Percentiles rank a stretch among this genome's conserved stretches.
Evolutionary conservation across 306 rosid genomes (phyloP).

Genomic region (Pterocarpus macrocarpus): DNA sequence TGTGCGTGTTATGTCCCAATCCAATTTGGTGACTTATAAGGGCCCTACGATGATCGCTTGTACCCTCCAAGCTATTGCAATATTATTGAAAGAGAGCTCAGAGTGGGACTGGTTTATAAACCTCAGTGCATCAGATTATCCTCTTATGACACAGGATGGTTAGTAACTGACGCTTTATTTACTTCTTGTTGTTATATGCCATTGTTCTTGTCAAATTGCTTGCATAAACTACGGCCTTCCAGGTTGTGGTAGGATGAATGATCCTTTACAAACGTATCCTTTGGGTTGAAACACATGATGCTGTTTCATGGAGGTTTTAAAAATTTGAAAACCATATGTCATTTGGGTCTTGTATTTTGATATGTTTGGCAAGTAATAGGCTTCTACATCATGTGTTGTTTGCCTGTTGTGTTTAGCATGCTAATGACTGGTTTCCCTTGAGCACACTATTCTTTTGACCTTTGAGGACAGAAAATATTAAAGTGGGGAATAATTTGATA

Average conservation of each 20-base stretch:
- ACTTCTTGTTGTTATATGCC: slow-evolving; percentile 33
- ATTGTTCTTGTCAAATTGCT: slow-evolving; percentile 25
- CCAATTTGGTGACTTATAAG: slow-evolving; percentile 94
- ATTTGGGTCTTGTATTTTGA: background rate
- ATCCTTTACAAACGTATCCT: slow-evolving; percentile 7
- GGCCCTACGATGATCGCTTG: slow-evolving; percentile 99
- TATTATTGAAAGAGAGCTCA: slow-evolving; percentile 81
- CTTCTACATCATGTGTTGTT: slow-evolving; percentile 36
- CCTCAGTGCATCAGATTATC: slow-evolving; percentile 99
- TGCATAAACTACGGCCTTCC: slow-evolving; percentile 27
- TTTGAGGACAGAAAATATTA: slow-evolving; percentile 26
- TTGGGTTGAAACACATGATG: slow-evolving; percentile 21
- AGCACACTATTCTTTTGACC: slow-evolving; percentile 37
- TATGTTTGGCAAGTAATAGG: slow-evolving; percentile 23
- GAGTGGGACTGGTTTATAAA: slow-evolving; percentile 92
- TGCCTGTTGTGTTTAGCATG: slow-evolving; percentile 25
- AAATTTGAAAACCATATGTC: slow-evolving; percentile 10
- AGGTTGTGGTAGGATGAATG: background rate
- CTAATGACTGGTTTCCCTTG: slow-evolving; percentile 24
- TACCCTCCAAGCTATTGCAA: slow-evolving; percentile 94
- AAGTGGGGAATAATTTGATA: too few species aligned
- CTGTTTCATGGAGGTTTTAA: slow-evolving; percentile 8
- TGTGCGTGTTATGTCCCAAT: slow-evolving; percentile 88
- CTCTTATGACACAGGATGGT: slow-evolving; percentile 98
- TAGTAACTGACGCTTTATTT: slow-evolving; percentile 49